Evolutionary conservation across 768 basidiomycete genomes (phyloP).

Genomic region (Xerocomellus dryophilus): DNA sequence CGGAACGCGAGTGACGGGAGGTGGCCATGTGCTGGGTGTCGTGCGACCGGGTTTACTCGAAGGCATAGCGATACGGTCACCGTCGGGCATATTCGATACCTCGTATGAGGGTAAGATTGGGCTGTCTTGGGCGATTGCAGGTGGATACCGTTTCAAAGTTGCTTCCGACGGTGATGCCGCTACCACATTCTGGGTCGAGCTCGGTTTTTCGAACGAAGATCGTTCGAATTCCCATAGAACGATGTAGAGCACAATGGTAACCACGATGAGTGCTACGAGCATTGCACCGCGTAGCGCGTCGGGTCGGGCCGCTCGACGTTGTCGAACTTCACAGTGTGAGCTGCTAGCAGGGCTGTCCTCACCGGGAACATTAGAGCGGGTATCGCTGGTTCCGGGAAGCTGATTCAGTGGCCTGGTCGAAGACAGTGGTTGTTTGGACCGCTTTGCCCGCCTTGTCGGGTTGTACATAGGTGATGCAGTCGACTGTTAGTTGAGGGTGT

Average conservation of each 20-base stretch:
- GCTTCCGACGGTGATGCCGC: not conserved
- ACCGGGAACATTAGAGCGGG: not conserved
- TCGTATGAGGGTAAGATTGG: not conserved
- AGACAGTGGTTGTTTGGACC: not conserved
- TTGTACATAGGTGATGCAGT: constrained; percentile 10
- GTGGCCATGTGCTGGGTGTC: constrained; percentile 25
- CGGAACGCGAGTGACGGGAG: constrained; percentile 35
- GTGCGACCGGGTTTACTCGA: not conserved
- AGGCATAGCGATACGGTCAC: not conserved
- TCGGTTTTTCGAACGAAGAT: constrained; percentile 5
- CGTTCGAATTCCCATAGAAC: constrained; percentile 17
- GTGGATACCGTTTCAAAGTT: not conserved
- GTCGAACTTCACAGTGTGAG: constrained; percentile 5
- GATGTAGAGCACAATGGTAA: constrained; percentile 25
- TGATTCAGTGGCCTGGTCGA: not conserved
- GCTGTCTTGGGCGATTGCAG: not conserved
- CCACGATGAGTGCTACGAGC: constrained; percentile 16
- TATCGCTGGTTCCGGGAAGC: not conserved
- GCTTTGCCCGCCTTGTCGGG: constrained; percentile 18
- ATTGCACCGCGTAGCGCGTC: constrained; percentile 13
- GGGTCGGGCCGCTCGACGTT: not conserved
- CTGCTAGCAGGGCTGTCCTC: not conserved
- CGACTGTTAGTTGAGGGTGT: not conserved
- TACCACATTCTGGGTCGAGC: not conserved
- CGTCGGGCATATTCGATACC: not conserved